Evolutionary conservation across 495 filamentous ascomycete genomes (phyloP), one percentile per base, ranked within the genome.

Genomic region (Talaromyces proteolyticus): DNA sequence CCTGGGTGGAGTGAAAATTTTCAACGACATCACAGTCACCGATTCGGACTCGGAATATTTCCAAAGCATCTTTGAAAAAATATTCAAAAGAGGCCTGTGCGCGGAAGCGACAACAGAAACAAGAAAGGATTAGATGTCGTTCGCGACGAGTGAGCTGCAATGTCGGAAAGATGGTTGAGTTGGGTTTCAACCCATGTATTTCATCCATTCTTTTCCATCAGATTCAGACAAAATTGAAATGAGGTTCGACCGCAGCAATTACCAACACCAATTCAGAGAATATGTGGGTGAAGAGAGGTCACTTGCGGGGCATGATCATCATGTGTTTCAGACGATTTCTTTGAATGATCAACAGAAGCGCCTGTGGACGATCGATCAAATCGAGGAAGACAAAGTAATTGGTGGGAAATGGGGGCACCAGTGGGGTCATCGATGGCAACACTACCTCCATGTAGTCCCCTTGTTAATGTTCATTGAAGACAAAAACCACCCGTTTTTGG

Each of bases 261-360:
- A 94, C 67, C 88, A 94, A 59, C 74, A 85, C 52, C 88, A 94
- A 63, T 90, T 94, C 58, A 80, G 82, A 1, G 69, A 73, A 34
- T 61, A 64, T 12, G 25, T 69, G n/a, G 62, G 66, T 1, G 63
- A 65, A 3, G 68, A 74, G 6, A 57, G 62, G 11, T 54, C 66
- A 0, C 54, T 70, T 3, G 64, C 70, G 38, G 68, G 73, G 0
- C 72, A 73, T 43, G 75, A 83, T 18, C 62, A 73, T 17, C 88
- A 91, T 64, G 78, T 94, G 17, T 92, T 89, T 60, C 88, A 92
- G 66, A 87, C 85, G 16, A 92, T 92, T 39, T 94, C 85, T 64
- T 67, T 94, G 22, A 85, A 94, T 62, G 84, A 87, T 46, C 67
- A 79, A 21, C 74, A 82, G 24, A 58, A 68, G 25, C 63, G 83